Evolutionary conservation across 371 early-diverging fungal species (phyloP).

Genomic region (Syncephalastrum racemosum): DNA sequence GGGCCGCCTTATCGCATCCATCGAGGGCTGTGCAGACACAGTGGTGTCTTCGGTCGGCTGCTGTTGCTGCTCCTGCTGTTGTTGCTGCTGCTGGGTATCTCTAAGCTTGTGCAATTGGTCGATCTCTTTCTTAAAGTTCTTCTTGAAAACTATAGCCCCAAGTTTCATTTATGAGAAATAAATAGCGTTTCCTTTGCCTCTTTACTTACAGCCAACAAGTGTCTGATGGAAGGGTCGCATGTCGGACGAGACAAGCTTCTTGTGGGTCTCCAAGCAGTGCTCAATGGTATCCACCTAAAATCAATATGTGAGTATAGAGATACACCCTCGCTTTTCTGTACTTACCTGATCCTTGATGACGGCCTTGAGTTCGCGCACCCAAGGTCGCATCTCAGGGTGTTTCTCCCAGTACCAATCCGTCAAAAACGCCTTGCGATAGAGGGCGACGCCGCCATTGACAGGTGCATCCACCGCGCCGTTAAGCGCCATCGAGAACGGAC

Average conservation of each 20-base stretch:
- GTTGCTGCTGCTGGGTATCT: slow-evolving; percentile 19
- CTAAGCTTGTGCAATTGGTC: slow-evolving; percentile 30
- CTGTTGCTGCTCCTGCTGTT: slow-evolving; percentile 6
- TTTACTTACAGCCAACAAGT: slow-evolving; percentile 58
- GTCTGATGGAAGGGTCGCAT: slow-evolving; percentile 80
- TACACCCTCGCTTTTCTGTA: background rate
- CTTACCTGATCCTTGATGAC: slow-evolving; percentile 71
- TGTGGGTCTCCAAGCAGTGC: slow-evolving; percentile 66
- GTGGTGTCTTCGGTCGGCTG: slow-evolving; percentile 10
- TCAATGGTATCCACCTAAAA: slow-evolving; percentile 62
- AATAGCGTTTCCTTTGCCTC: background rate
- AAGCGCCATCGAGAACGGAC: slow-evolving; percentile 78
- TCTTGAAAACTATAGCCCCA: slow-evolving; percentile 55
- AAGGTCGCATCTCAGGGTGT: slow-evolving; percentile 46
- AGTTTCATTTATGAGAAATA: background rate
- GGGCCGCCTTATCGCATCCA: slow-evolving; percentile 13
- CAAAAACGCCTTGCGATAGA: slow-evolving; percentile 76
- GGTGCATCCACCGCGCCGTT: slow-evolving; percentile 87
- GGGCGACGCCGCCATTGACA: slow-evolving; percentile 82
- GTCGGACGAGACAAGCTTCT: slow-evolving; percentile 57
- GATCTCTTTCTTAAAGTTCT: slow-evolving; percentile 72
- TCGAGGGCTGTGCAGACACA: background rate
- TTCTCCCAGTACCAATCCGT: slow-evolving; percentile 40
- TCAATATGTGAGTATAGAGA: background rate
- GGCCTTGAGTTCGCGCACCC: slow-evolving; percentile 50